Conservation (phyloP, 2,329 filamentous ascomycete species). For the Cadophora malorum region DNA sequence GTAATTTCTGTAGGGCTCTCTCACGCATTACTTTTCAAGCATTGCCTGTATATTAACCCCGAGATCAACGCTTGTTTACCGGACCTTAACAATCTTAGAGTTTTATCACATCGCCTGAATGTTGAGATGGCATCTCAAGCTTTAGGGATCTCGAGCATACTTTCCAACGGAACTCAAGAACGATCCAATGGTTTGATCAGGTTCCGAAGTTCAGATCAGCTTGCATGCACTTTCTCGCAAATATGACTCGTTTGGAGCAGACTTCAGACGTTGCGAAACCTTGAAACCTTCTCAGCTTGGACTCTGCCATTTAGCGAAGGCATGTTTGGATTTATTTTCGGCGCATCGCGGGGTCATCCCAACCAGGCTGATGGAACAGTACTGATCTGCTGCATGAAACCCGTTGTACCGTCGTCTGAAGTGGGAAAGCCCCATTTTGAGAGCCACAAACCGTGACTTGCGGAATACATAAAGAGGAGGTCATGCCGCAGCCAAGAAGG, state of each 20-base stretch:
- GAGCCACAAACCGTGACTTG: not conserved
- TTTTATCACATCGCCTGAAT: not conserved
- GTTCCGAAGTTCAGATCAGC: not conserved
- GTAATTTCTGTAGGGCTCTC: not conserved
- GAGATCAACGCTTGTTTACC: not conserved
- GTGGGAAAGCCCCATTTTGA: not conserved
- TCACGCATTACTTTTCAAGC: no score
- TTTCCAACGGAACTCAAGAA: not conserved
- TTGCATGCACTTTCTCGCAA: not conserved
- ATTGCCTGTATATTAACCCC: not conserved
- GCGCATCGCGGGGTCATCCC: not conserved
- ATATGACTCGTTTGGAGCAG: not conserved
- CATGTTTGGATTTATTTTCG: slow-evolving; percentile 4
- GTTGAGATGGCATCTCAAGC: not conserved
- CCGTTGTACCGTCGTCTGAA: not conserved
- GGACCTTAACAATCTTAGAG: not conserved
- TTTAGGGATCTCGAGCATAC: not conserved
- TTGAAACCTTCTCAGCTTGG: slow-evolving; percentile 9
- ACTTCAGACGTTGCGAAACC: slow-evolving; percentile 9
- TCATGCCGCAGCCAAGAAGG: slow-evolving; percentile 13
- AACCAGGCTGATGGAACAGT: slow-evolving; percentile 1
- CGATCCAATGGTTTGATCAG: not conserved
- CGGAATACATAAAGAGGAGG: slow-evolving; percentile 10
- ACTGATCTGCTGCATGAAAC: slow-evolving; percentile 7
- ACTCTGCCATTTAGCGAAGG: not conserved